These are phyloP conservation scores for Diaporthe vaccinii DNA, from an alignment of 2,329 filamentous ascomycete species.

Conservation along the genomic window DNA sequence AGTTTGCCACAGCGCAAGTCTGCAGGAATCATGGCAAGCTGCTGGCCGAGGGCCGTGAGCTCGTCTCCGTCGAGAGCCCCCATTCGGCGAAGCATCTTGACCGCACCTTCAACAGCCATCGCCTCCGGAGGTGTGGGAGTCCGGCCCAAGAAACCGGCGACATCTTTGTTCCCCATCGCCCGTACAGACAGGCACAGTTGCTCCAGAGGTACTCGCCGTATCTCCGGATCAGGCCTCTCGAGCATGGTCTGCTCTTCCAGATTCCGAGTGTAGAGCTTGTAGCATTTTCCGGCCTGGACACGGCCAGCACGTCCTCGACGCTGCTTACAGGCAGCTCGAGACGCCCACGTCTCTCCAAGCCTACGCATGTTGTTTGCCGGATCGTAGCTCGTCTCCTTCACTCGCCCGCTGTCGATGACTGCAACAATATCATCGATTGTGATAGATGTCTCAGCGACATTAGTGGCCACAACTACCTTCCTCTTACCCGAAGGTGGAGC, in stretches of 20 bases:
- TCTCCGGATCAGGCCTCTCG: constrained; percentile 92
- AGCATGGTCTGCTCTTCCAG: constrained; percentile 86
- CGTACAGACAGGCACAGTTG: constrained; percentile 95
- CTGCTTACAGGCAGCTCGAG: constrained; percentile 93
- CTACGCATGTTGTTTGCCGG: constrained; percentile 93
- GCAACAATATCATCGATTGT: constrained; percentile 98
- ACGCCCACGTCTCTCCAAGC: constrained; percentile 95
- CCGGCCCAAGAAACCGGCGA: constrained; percentile 83
- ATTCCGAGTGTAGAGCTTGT: constrained; percentile 92
- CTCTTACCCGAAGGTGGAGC: constrained; percentile 82
- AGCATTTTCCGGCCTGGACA: constrained; percentile 91
- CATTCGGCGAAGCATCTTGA: constrained; percentile 84
- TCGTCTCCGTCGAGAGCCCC: constrained; percentile 89
- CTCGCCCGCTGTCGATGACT: constrained; percentile 93
- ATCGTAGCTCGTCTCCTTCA: constrained; percentile 97
- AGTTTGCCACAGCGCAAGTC: constrained; percentile 94
- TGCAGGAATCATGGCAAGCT: constrained; percentile 94
- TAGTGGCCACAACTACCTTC: constrained; percentile 95
- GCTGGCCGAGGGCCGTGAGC: constrained; percentile 90
- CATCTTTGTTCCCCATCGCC: constrained; percentile 91
- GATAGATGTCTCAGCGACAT: constrained; percentile 98
- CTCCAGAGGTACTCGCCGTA: constrained; percentile 91
- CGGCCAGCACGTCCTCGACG: constrained; percentile 92
- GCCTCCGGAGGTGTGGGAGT: constrained; percentile 91
- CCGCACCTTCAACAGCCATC: constrained; percentile 86